A percentile compares a stretch with the other conserved stretches of the same genome.
phyloP scores from a whole-genome alignment of 192 early-diverging fungal species.

The Gorgonomyces haynaldii region DNA sequence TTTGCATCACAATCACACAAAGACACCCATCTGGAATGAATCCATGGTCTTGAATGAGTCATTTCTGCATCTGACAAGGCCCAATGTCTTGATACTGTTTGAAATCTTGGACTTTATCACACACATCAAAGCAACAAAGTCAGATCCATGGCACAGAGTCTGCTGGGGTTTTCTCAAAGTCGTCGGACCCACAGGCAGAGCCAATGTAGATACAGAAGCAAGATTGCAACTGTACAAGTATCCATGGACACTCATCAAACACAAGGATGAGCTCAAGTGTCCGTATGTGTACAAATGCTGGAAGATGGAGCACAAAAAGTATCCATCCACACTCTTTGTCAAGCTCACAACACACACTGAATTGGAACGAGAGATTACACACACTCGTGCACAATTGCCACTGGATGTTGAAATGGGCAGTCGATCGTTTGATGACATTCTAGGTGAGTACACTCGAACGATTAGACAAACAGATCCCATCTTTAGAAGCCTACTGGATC shows the following conservation, averaged over 20 bases:
- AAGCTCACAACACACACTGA: slow-evolving; percentile 4
- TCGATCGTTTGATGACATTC: background rate
- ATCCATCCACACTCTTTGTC: slow-evolving; percentile 34
- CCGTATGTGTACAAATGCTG: slow-evolving; percentile 15
- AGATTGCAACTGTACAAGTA: slow-evolving; percentile 38
- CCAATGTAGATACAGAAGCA: slow-evolving; percentile 25
- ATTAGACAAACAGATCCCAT: background rate
- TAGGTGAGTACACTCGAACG: background rate
- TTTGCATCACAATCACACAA: slow-evolving; percentile 22
- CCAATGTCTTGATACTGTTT: slow-evolving; percentile 24
- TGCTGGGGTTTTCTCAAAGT: slow-evolving; percentile 41
- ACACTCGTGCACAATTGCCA: slow-evolving; percentile 12
- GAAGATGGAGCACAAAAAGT: slow-evolving; percentile 14
- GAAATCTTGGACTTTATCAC: slow-evolving; percentile 35
- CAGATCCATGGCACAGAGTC: slow-evolving; percentile 33
- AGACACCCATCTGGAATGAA: slow-evolving; percentile 35
- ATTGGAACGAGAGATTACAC: slow-evolving; percentile 3
- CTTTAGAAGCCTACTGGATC: background rate
- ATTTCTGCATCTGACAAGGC: slow-evolving; percentile 23
- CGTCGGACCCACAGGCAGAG: slow-evolving; percentile 8
- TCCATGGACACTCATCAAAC: slow-evolving; percentile 4
- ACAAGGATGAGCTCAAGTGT: background rate
- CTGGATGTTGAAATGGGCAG: slow-evolving; percentile 27
- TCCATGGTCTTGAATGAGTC: slow-evolving; percentile 25
- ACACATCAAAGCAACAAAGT: slow-evolving; percentile 5